Evolutionary conservation across 805 yeast genomes (phyloP).

Genomic region (Schwanniomyces pseudopolymorphus): DNA sequence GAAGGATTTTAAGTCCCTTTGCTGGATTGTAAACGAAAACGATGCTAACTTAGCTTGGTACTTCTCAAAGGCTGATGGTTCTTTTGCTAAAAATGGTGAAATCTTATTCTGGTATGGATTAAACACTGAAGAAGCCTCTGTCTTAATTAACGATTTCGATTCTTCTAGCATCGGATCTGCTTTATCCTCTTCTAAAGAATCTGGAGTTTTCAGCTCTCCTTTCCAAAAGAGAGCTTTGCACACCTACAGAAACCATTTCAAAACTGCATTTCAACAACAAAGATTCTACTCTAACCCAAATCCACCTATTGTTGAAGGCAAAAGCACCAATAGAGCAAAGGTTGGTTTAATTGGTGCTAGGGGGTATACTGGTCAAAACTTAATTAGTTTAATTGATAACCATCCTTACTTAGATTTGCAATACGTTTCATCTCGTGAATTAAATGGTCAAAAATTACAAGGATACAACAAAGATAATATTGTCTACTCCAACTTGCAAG

Average conservation of each 20-base stretch:
- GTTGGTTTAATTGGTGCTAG: slow-evolving; percentile 98
- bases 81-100: slow-evolving; percentile 84
- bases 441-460: slow-evolving; percentile 79
- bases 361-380: slow-evolving; percentile 94
- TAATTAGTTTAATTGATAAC: slow-evolving; percentile 78
- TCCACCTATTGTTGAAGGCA: slow-evolving; percentile 68
- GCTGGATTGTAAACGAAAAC: slow-evolving; percentile 89
- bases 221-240: slow-evolving; percentile 55
- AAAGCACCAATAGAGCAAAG: slow-evolving; percentile 59
- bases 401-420: slow-evolving; percentile 88
- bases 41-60: slow-evolving; percentile 91
- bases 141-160: slow-evolving; percentile 56
- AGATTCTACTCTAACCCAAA: slow-evolving; percentile 54
- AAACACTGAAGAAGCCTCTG: slow-evolving; percentile 59
- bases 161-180: slow-evolving; percentile 32
- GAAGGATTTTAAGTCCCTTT: slow-evolving; percentile 69
- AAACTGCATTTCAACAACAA: slow-evolving; percentile 2
- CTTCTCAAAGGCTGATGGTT: slow-evolving; percentile 91
- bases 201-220: slow-evolving; percentile 49
- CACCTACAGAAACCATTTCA: slow-evolving; percentile 18
- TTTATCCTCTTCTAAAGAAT: slow-evolving; percentile 37
- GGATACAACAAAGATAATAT: slow-evolving; percentile 85
- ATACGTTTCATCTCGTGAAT: slow-evolving; percentile 95
- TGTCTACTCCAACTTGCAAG: slow-evolving; percentile 79
- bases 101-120: slow-evolving; percentile 95